Conservation (phyloP, 495 filamentous ascomycete species). For the Bathelium albidoporum region DNA sequence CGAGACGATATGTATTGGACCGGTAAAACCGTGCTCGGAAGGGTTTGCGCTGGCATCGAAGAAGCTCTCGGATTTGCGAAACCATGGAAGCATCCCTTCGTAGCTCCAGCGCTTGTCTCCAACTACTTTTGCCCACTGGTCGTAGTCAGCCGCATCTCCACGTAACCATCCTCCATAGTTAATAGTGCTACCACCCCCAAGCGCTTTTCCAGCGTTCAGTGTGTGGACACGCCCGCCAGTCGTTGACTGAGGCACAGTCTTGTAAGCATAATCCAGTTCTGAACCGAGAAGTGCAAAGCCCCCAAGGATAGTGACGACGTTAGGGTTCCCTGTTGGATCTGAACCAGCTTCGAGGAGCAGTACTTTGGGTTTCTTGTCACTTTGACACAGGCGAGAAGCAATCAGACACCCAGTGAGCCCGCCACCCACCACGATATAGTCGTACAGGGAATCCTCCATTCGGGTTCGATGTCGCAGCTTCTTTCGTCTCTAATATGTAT, state of each 20-base stretch:
- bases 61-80: slow-evolving; percentile 41
- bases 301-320: slow-evolving; percentile 18
- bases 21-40: not conserved
- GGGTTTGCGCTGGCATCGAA: not conserved
- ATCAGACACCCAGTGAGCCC: slow-evolving; percentile 29
- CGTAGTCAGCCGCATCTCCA: slow-evolving; percentile 12
- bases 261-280: slow-evolving; percentile 30
- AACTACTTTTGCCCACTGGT: slow-evolving; percentile 47
- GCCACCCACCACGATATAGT: slow-evolving; percentile 31
- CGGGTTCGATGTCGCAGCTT: not conserved
- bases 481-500: not conserved
- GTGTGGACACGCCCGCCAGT: slow-evolving; percentile 27
- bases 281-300: slow-evolving; percentile 6
- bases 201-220: slow-evolving; percentile 32
- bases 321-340: slow-evolving; percentile 20
- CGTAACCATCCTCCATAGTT: not conserved
- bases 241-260: slow-evolving; percentile 30
- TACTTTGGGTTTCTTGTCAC: slow-evolving; percentile 16
- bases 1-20: not conserved
- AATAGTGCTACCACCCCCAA: slow-evolving; percentile 27
- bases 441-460: slow-evolving; percentile 14
- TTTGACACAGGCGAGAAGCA: slow-evolving; percentile 21
- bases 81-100: slow-evolving; percentile 43
- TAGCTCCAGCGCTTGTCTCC: slow-evolving; percentile 46
- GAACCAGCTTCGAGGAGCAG: slow-evolving; percentile 31